phyloP scores from a whole-genome alignment of 1,139 yeast species.

The Pneumocystis jirovecii region DNA sequence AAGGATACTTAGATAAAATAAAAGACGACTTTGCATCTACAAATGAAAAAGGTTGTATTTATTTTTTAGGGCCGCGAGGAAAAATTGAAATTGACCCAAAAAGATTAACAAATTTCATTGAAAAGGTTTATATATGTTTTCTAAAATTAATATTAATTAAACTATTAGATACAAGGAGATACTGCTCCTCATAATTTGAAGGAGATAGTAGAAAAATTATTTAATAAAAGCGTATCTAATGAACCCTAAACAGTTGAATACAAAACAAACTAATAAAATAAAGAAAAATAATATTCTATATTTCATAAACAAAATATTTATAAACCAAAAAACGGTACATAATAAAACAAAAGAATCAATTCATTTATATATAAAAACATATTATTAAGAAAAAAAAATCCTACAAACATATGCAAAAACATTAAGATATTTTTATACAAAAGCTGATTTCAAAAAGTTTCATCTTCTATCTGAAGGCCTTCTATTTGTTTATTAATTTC shows the following conservation, averaged over 20 bases:
- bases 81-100: conserved; percentile 3
- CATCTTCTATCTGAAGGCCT: conserved; percentile 16
- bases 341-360: neutral
- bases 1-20: conserved; percentile 14
- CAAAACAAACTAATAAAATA: neutral
- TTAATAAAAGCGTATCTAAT: neutral
- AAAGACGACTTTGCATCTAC: conserved; percentile 12
- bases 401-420: neutral
- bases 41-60: neutral
- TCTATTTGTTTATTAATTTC: conserved; percentile 12
- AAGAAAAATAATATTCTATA: neutral
- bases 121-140: neutral
- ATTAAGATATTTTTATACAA: neutral
- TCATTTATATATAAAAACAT: neutral
- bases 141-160: neutral
- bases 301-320: neutral
- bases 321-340: neutral
- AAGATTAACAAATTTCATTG: neutral
- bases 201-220: neutral
- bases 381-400: neutral
- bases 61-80: conserved; percentile 7
- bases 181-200: neutral
- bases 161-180: neutral
- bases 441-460: conserved; percentile 18
- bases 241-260: neutral